Evolutionary conservation across 805 yeast species (phyloP).

Genomic region (Henningerozyma blattae): DNA sequence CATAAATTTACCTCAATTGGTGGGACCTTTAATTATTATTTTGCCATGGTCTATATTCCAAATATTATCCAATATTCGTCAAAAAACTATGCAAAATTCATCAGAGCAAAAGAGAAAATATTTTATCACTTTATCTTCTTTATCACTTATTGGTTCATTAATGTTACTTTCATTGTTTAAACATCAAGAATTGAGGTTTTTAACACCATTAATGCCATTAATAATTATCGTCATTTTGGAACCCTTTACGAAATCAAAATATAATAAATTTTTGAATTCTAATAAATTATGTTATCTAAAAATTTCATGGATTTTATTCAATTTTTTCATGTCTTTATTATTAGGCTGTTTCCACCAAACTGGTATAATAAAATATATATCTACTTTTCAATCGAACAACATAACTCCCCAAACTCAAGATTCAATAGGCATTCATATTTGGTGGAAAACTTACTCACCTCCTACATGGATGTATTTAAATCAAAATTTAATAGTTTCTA

Average conservation of each 20-base stretch:
- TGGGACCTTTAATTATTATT: constrained; percentile 63
- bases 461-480: constrained; percentile 68
- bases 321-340: constrained; percentile 41
- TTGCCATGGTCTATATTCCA: constrained; percentile 8
- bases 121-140: constrained; percentile 38
- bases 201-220: constrained; percentile 69
- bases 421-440: constrained; percentile 35
- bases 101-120: no score
- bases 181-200: constrained; percentile 89
- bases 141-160: constrained; percentile 53
- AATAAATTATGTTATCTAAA: constrained; percentile 1
- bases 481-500: constrained; percentile 11
- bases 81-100: constrained; percentile 5
- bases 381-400: constrained; percentile 22
- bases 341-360: constrained; percentile 87
- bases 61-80: not conserved
- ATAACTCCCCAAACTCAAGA: constrained; percentile 4
- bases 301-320: constrained; percentile 50
- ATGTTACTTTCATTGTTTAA: constrained; percentile 56
- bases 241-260: not conserved
- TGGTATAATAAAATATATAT: constrained; percentile 66
- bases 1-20: constrained; percentile 63
- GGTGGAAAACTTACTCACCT: constrained; percentile 95
- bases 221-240: constrained; percentile 29
- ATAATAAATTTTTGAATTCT: constrained; percentile 36